Conservation (phyloP, 176 grass and related monocot genomes). For the Oryza meyeriana region DNA sequence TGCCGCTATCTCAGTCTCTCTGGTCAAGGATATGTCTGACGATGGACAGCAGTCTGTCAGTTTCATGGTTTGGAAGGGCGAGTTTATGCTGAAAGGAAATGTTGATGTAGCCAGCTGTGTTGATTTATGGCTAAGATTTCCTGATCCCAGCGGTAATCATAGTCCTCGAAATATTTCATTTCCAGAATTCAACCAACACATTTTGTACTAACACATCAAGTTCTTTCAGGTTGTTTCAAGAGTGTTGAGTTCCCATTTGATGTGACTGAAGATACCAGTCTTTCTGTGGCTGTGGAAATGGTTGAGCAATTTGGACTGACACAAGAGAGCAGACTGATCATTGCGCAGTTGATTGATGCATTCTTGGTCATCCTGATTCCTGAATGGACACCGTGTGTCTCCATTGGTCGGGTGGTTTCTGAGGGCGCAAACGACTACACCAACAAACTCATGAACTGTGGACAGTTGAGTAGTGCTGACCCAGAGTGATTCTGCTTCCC, state of each 20-base stretch:
- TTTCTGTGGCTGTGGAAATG: conserved; percentile 48
- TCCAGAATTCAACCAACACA: background rate
- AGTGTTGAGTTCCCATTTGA: conserved; percentile 35
- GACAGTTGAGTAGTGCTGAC: background rate
- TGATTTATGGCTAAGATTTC: conserved; percentile 34
- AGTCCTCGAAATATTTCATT: background rate
- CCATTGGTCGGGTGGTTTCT: conserved; percentile 6
- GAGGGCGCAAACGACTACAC: conserved; percentile 1
- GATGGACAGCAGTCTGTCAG: background rate
- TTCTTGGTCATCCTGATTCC: conserved; percentile 41
- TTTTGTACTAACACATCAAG: background rate
- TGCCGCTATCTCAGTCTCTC: conserved; percentile 23
- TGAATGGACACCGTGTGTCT: conserved; percentile 23
- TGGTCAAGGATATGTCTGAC: conserved; percentile 24
- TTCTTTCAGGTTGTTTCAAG: conserved; percentile 35
- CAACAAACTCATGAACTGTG: conserved; percentile 14
- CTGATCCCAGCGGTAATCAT: conserved; percentile 40
- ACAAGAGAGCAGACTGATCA: conserved; percentile 21
- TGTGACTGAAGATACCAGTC: conserved; percentile 28
- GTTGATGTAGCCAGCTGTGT: conserved; percentile 5
- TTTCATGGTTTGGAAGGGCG: conserved; percentile 32
- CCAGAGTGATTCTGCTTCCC: conserved; percentile 18
- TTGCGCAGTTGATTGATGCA: conserved; percentile 43
- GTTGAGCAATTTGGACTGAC: conserved; percentile 31
- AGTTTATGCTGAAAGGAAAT: conserved; percentile 31